Base-by-base conservation (phyloP, 306 rosid genomes). In the Prunus padus region DNA sequence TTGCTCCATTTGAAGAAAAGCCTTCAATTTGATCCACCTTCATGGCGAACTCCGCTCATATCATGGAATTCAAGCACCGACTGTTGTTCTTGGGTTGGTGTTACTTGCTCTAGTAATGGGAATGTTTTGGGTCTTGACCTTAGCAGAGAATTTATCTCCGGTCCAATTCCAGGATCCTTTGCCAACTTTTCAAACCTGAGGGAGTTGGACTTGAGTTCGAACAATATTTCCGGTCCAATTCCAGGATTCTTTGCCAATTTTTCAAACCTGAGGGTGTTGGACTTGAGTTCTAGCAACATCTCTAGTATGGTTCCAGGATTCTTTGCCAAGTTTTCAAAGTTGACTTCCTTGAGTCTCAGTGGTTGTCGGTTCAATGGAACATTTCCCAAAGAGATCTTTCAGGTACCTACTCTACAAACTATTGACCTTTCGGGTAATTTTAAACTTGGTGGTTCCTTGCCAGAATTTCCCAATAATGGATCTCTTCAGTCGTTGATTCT, bases 301-400 rank as follows among this genome's bases (percentile, higher is more conserved):
- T n/a, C n/a, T n/a, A n/a, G n/a, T n/a, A n/a, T n/a, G n/a, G n/a
- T 78, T 55, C 82, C 81, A 6, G 46, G 23, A 4, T 37, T 65
- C 44, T 47, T 75, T 33, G 30, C 71, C 18, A 57, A 65, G 2
- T 79, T 78, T 69, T 0, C 73, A 46, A 74, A 56, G 33, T 47
- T 78, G 80, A 78, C 75, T 50, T 69, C 63, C 28, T 75, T 78
- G 59, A 26, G n/a, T 31, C 76, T 74, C 16, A 2, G 23, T 0
- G 1, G 0, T 13, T 54, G 59, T 5, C 22, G 22, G 0, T 78
- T 78, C 30, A 2, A 2, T 0, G 81, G 83, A 12, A 22, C 31
- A 3, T 79, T 83, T 45, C 76, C 73, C 1, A 20, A 16, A 3
- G 20, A 69, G 14, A 79, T 79, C 13, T 66, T 76, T 28, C 72